Conservation (phyloP, 345 rosid species). For the Moricandia arvensis region DNA sequence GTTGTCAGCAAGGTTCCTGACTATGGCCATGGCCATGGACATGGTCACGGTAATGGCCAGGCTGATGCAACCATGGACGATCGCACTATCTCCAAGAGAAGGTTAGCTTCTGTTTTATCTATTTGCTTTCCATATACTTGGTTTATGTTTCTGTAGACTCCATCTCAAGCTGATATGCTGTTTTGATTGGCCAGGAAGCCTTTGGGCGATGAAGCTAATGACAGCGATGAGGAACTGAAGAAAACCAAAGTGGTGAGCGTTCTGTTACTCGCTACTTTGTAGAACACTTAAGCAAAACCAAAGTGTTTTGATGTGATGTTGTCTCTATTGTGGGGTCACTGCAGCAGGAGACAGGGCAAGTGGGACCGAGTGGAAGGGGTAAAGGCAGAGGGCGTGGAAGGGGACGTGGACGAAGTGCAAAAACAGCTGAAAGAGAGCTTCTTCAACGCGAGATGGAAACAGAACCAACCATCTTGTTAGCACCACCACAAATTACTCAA, state of each 20-base stretch:
- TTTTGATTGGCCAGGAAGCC: constrained; percentile 64
- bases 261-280: background rate
- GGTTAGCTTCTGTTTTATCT: constrained; percentile 20
- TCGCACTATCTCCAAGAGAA: constrained; percentile 71
- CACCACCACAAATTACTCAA: constrained; percentile 4
- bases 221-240: constrained; percentile 84
- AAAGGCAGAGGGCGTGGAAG: constrained; percentile 96
- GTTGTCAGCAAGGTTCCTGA: constrained; percentile 92
- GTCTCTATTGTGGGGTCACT: constrained; percentile 11
- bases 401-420: constrained; percentile 81
- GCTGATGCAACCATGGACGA: constrained; percentile 72
- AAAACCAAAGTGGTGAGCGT: constrained; percentile 67
- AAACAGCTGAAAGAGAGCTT: constrained; percentile 61
- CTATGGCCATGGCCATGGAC: constrained; percentile 73
- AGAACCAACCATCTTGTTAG: constrained; percentile 42
- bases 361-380: constrained; percentile 74
- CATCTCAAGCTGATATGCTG: background rate
- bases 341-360: constrained; percentile 70
- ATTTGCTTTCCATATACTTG: background rate
- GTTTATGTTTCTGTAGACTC: background rate
- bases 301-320: background rate
- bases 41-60: constrained; percentile 39
- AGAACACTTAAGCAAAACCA: background rate
- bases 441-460: constrained; percentile 59
- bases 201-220: constrained; percentile 64